These are phyloP conservation scores for Myxozyma vanderwaltii DNA, from an alignment of 805 yeast species.

Conservation along the genomic window DNA sequence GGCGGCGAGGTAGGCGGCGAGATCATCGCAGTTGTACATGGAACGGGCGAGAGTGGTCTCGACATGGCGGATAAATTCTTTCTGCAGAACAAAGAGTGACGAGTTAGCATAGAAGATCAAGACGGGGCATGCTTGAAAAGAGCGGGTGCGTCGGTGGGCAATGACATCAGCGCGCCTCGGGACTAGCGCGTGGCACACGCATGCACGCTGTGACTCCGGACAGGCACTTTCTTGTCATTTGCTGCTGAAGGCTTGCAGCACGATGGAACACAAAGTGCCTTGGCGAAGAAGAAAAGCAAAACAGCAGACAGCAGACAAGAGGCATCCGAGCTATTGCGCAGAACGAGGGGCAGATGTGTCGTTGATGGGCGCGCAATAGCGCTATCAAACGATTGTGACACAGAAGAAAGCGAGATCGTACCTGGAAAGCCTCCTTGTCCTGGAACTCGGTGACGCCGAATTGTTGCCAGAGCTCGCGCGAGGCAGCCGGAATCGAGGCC, in stretches of 20 bases:
- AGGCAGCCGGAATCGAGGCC: slow-evolving; percentile 73
- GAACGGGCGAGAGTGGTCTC: slow-evolving; percentile 92
- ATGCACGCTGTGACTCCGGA: neutral
- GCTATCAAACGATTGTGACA: neutral
- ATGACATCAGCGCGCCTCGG: neutral
- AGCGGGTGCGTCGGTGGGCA: neutral
- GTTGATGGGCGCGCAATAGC: neutral
- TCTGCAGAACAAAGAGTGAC: slow-evolving; percentile 45
- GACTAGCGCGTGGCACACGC: neutral
- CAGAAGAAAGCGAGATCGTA: slow-evolving; percentile 6
- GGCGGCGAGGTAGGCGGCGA: slow-evolving; percentile 92
- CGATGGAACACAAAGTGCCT: too few species aligned
- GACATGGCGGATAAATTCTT: slow-evolving; percentile 76
- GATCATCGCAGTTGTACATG: slow-evolving; percentile 84
- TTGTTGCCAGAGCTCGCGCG: slow-evolving; percentile 77
- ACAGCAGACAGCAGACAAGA: too few species aligned
- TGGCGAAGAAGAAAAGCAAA: neutral
- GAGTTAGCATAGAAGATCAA: too few species aligned
- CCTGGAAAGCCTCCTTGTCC: slow-evolving; percentile 55
- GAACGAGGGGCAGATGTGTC: too few species aligned
- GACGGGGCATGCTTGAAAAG: too few species aligned
- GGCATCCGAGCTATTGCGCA: too few species aligned
- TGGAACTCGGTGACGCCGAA: slow-evolving; percentile 57
- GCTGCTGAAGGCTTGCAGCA: too few species aligned
- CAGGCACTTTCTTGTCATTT: too few species aligned